phyloP scores from a whole-genome alignment of 1,284 basidiomycete species.

The Boletus semigastroideus region DNA sequence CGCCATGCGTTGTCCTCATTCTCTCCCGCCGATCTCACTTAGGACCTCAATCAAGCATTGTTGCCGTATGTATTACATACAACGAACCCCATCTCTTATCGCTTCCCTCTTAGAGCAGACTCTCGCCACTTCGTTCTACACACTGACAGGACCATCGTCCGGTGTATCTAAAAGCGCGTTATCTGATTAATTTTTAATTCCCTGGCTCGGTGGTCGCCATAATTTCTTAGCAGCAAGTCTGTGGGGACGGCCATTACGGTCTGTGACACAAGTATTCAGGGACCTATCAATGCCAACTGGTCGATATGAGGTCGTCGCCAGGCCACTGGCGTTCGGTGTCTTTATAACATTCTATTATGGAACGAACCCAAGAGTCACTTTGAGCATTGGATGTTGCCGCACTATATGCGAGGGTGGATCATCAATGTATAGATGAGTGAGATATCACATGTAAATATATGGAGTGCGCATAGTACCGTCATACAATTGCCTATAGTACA shows the following conservation, averaged over 20 bases:
- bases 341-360: neutral
- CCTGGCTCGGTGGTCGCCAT: neutral
- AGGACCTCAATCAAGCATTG: neutral
- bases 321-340: neutral
- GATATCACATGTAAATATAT: slow-evolving; percentile 5
- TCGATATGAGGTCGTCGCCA: neutral
- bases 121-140: neutral
- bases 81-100: neutral
- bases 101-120: neutral
- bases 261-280: neutral
- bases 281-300: neutral
- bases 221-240: neutral
- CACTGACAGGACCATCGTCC: neutral
- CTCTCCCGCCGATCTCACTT: slow-evolving; percentile 5
- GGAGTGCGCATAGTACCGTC: slow-evolving; percentile 16
- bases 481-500: slow-evolving; percentile 24
- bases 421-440: neutral
- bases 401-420: neutral
- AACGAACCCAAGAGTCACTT: neutral
- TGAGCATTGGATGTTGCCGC: neutral
- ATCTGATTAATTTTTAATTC: neutral
- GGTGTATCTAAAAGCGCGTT: neutral
- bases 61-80: slow-evolving; percentile 4
- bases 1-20: neutral
- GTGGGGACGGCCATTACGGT: neutral